These are phyloP conservation scores for Trebouxia gelatinosa DNA, from an alignment of 163 green algal genomes.

Conservation along the genomic window DNA sequence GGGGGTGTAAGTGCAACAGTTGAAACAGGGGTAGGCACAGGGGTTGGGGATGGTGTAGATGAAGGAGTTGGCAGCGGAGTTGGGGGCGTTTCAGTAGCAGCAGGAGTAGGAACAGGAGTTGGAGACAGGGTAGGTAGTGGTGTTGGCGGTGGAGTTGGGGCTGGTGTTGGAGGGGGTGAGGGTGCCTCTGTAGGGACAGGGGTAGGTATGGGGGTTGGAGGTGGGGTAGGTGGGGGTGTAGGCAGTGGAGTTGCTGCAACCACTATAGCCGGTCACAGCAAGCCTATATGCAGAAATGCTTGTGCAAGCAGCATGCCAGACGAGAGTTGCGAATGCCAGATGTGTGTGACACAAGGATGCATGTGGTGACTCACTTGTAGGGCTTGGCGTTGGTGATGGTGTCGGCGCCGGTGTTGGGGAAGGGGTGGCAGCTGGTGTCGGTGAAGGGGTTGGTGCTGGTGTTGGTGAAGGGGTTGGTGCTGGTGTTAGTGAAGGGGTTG, in stretches of 20 bases:
- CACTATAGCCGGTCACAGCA: neutral
- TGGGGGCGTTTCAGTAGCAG: neutral
- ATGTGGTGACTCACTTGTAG: neutral
- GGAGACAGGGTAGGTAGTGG: neutral
- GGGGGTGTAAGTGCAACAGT: neutral
- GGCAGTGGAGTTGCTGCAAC: neutral
- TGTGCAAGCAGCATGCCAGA: neutral
- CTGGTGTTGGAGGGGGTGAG: neutral
- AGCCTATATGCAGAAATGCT: neutral
- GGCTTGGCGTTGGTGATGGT: neutral
- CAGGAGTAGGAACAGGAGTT: neutral
- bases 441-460: too few relatives aligned
- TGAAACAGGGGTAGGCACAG: neutral
- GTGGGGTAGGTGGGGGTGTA: neutral
- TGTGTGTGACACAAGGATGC: neutral
- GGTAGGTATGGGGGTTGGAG: neutral
- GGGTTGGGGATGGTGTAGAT: neutral
- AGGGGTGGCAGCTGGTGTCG: too few relatives aligned
- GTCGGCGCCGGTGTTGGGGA: too few relatives aligned
- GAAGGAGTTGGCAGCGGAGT: neutral
- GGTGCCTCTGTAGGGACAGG: neutral
- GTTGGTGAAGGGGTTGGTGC: too few relatives aligned
- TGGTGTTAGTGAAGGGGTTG: too few relatives aligned
- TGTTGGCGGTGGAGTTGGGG: neutral
- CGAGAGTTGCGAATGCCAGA: neutral